These are phyloP conservation scores for Nothomitra cinnamomea DNA, from an alignment of 2,329 filamentous ascomycete species.

Conservation along the genomic window DNA sequence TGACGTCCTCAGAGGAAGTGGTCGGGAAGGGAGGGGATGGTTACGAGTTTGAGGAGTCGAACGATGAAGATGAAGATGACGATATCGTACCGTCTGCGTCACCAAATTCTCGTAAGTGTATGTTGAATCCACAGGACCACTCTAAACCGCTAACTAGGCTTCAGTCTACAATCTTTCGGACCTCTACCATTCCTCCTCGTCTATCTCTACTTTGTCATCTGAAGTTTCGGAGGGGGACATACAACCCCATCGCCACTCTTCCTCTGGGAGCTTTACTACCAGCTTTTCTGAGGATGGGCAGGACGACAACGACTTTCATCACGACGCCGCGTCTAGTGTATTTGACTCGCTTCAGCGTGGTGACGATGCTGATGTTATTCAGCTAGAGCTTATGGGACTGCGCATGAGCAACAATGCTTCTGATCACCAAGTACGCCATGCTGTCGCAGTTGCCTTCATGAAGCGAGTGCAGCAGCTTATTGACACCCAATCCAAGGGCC, in stretches of 20 bases:
- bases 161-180: constrained; percentile 11
- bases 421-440: constrained; percentile 71
- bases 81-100: constrained; percentile 22
- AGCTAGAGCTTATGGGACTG: constrained; percentile 86
- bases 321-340: constrained; percentile 74
- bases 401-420: constrained; percentile 82
- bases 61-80: constrained; percentile 44
- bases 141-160: neutral
- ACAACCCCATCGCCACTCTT: constrained; percentile 28
- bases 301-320: constrained; percentile 52
- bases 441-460: constrained; percentile 72
- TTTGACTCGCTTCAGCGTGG: constrained; percentile 66
- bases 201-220: neutral
- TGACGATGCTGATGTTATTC: constrained; percentile 63
- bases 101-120: constrained; percentile 19
- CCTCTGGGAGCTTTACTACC: constrained; percentile 56
- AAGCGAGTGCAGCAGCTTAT: constrained; percentile 61
- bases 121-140: neutral
- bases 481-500: constrained; percentile 31
- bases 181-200: constrained; percentile 1
- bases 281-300: constrained; percentile 45
- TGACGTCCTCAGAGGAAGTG: constrained; percentile 24
- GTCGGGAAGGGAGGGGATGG: constrained; percentile 43
- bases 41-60: constrained; percentile 47
- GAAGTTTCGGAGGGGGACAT: neutral